phyloP scores from a whole-genome alignment of 495 filamentous ascomycete genomes.

The Penicillium atrosanguineum region DNA sequence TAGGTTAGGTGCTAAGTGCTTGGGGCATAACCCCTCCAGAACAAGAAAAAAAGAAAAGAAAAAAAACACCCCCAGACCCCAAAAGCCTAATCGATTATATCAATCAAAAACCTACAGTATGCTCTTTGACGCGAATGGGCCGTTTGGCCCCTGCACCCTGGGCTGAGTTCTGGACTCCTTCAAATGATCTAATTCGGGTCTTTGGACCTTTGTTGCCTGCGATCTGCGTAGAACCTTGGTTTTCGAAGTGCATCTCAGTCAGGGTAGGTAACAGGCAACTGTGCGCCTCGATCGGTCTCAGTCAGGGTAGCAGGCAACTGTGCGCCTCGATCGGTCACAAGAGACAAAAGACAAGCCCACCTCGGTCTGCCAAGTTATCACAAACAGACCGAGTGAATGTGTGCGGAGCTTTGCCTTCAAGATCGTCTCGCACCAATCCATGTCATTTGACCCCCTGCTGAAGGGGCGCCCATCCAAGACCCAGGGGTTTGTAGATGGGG shows the following conservation, averaged over 20 bases:
- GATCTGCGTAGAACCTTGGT: not conserved
- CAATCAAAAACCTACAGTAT: not conserved
- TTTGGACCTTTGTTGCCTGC: constrained; percentile 2
- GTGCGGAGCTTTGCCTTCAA: not conserved
- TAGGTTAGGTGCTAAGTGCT: not conserved
- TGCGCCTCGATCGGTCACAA: not conserved
- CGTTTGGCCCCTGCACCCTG: not conserved
- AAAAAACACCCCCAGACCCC: not conserved
- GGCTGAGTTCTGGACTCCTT: not conserved
- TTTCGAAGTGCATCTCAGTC: not conserved
- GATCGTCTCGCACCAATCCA: constrained; percentile 2
- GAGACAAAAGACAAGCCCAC: not conserved
- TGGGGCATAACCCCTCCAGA: not conserved
- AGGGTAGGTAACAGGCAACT: not conserved
- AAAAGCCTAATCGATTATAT: not conserved
- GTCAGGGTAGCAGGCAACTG: not conserved
- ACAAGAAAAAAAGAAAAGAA: not conserved
- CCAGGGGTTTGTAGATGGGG: not conserved
- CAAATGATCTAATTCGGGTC: not conserved
- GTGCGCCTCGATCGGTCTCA: not conserved
- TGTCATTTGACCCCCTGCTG: constrained; percentile 14
- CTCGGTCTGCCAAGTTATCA: not conserved
- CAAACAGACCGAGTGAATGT: not conserved
- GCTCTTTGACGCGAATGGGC: not conserved
- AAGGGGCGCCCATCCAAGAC: not conserved